A percentile compares a stretch with the other conserved stretches of the same genome.
Evolutionary conservation across 768 basidiomycete genomes (phyloP).

Genomic region (Kwoniella mangroviensis): DNA sequence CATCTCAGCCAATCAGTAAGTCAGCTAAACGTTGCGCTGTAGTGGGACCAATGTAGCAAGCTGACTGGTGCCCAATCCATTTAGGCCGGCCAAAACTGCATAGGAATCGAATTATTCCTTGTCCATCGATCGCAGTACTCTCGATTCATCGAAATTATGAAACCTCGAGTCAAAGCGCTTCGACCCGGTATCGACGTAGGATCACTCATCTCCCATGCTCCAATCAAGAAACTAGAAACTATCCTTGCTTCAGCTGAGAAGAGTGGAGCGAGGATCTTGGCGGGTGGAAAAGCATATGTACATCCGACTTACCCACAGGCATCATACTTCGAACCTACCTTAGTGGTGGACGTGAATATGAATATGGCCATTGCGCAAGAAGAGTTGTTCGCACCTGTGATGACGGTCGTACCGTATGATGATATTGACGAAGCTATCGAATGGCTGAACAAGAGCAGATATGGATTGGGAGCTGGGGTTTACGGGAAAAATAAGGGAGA

Average conservation of each 20-base stretch:
- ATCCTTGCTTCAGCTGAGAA: slow-evolving; percentile 73
- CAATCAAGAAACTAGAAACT: slow-evolving; percentile 71
- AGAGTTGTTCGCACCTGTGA: slow-evolving; percentile 95
- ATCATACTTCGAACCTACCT: slow-evolving; percentile 82
- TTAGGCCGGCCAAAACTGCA: slow-evolving; percentile 84
- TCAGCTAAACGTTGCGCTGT: neutral
- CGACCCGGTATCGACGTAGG: slow-evolving; percentile 83
- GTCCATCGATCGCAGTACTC: slow-evolving; percentile 80
- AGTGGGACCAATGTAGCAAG: neutral
- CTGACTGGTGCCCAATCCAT: neutral
- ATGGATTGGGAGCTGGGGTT: slow-evolving; percentile 90
- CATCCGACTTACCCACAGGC: slow-evolving; percentile 74
- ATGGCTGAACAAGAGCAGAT: slow-evolving; percentile 85
- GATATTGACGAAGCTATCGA: slow-evolving; percentile 80
- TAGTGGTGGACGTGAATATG: slow-evolving; percentile 76
- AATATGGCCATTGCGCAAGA: slow-evolving; percentile 76
- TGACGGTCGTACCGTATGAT: slow-evolving; percentile 81
- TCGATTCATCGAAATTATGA: slow-evolving; percentile 70
- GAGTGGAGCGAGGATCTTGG: slow-evolving; percentile 68
- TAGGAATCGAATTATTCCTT: slow-evolving; percentile 91
- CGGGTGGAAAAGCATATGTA: slow-evolving; percentile 69
- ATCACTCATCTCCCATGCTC: slow-evolving; percentile 77
- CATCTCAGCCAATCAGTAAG: slow-evolving; percentile 44
- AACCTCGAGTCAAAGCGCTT: slow-evolving; percentile 65
- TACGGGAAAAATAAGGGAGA: slow-evolving; percentile 83